Evolutionary conservation across 2,329 filamentous ascomycete genomes (phyloP), one percentile per base, ranked within the genome.

Genomic region (Claviceps spartinae): DNA sequence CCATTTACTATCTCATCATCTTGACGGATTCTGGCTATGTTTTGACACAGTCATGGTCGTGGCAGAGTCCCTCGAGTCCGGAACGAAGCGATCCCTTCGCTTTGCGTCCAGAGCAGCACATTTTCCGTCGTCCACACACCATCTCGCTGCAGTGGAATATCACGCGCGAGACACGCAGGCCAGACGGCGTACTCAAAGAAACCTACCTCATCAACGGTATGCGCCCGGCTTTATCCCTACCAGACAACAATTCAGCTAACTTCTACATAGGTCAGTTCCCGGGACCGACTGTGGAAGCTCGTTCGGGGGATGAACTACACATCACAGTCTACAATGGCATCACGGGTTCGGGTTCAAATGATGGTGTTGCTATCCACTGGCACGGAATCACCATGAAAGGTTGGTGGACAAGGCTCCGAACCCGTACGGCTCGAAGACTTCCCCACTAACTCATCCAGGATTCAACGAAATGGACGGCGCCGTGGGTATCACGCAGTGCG

Each of bases 371-470:
- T 45, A 69, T 86, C 13, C 83, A 87, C 60, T 87, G 82, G 68
- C 83, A 87, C 60, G 83, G 83, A 18, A 70, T 86, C 56, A 79
- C 77, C 58, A 81, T 85, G 65, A 77, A 76, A 56, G 77, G 77
- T 38, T 14, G 2, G 47, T 49, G 42, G 41, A 11, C 9, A 43
- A 20, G 11, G 9, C 3, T 16, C 9, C 3, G 9, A 4, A 18
- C 34, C 7, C 26, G 26, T 30, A 30, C 8, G 26, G 26, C 26
- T 30, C 26, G 2, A 30, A 9, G 11, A 4, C 26, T 30, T 18
- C 20, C 24, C n/a, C 22, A 24, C 47, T 49, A 7, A 49, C 1
- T 8, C 8, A 4, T 7, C 4, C 0, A 80, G 73, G 26, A 73
- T 77, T 46, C 20, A 58, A 58, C 42, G 55, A 57, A 55, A 83